Evolutionary conservation across 768 basidiomycete genomes (phyloP).

Genomic region (Termitomyces titanicus): DNA sequence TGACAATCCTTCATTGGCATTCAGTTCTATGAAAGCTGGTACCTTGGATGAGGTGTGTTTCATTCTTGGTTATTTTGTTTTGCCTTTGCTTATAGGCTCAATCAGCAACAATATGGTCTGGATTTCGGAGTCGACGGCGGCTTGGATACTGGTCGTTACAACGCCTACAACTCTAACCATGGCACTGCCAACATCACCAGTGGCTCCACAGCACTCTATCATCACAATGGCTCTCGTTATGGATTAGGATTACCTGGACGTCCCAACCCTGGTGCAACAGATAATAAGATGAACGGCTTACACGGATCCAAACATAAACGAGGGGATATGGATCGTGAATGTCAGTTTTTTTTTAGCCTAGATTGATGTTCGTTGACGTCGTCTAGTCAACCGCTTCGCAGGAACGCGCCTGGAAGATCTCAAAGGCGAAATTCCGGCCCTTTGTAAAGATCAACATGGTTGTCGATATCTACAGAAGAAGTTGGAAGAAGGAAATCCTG

Average conservation of each 20-base stretch:
- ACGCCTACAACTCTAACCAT: conserved; percentile 43
- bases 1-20: conserved; percentile 51
- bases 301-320: conserved; percentile 95
- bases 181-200: conserved; percentile 33
- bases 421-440: conserved; percentile 86
- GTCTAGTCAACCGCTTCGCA: conserved; percentile 89
- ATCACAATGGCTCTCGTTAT: conserved; percentile 75
- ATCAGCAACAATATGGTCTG: conserved; percentile 47
- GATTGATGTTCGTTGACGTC: conserved; percentile 5
- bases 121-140: conserved; percentile 48
- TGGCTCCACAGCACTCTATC: conserved; percentile 75
- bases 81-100: conserved; percentile 7
- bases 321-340: conserved; percentile 89
- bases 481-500: conserved; percentile 91
- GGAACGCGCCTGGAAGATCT: conserved; percentile 95
- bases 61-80: conserved; percentile 3
- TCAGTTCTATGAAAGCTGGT: conserved; percentile 45
- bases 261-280: conserved; percentile 41
- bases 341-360: conserved; percentile 28
- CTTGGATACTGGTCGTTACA: conserved; percentile 51
- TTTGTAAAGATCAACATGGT: conserved; percentile 99
- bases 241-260: conserved; percentile 62
- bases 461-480: conserved; percentile 99
- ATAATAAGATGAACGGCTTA: conserved; percentile 84
- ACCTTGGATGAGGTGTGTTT: conserved; percentile 55